Evolutionary conservation across 192 early-diverging fungal species (phyloP).

Genomic region (Gamsiella multidivaricata): DNA sequence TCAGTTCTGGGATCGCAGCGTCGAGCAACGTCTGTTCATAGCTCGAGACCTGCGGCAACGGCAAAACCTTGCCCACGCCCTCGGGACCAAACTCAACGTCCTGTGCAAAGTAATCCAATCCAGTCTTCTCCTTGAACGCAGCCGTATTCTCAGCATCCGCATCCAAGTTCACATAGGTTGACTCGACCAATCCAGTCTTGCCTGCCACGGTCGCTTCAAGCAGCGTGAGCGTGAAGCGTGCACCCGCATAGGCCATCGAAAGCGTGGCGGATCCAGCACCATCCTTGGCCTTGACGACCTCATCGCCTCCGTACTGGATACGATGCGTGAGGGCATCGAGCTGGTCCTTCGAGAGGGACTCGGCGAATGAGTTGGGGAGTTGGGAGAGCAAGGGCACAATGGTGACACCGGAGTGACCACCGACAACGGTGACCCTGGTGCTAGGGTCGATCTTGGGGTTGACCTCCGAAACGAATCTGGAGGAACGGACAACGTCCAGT

Average conservation of each 20-base stretch:
- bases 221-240: conserved; percentile 91
- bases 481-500: conserved; percentile 96
- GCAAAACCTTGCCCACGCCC: conserved; percentile 90
- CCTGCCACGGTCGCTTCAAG: conserved; percentile 81
- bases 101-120: conserved; percentile 81
- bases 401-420: conserved; percentile 97
- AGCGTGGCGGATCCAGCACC: conserved; percentile 91
- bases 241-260: conserved; percentile 90
- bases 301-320: conserved; percentile 99
- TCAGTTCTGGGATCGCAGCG: conserved; percentile 89
- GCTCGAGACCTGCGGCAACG: conserved; percentile 77
- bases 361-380: conserved; percentile 57
- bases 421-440: conserved; percentile 88
- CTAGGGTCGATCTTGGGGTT: conserved; percentile 74
- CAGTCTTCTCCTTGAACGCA: conserved; percentile 28
- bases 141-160: conserved; percentile 55
- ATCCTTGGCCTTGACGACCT: conserved; percentile 99
- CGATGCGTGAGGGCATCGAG: conserved; percentile 92
- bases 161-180: conserved; percentile 85
- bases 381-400: conserved; percentile 96
- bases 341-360: conserved; percentile 85
- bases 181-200: conserved; percentile 88
- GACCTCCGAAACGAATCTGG: conserved; percentile 91
- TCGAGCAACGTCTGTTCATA: conserved; percentile 90
- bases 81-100: conserved; percentile 83